Evolutionary conservation across 768 basidiomycete species (phyloP).

Genomic region (Kondoa malvinella): DNA sequence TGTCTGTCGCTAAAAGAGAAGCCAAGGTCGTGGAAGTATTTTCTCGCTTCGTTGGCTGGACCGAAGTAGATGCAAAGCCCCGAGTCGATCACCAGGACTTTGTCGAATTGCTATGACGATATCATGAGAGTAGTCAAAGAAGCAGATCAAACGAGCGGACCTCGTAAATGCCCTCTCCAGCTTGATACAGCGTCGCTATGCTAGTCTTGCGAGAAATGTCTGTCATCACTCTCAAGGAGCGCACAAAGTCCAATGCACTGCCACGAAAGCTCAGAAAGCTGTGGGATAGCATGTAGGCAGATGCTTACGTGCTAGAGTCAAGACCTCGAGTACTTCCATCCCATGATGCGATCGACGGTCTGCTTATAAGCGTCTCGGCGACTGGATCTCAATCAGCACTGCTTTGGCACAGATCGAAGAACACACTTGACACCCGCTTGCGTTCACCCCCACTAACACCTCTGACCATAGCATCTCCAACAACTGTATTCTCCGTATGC

Average conservation of each 20-base stretch:
- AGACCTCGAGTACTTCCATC: constrained; percentile 28
- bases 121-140: too few relatives aligned
- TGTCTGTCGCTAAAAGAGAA: constrained; percentile 32
- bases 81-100: constrained; percentile 31
- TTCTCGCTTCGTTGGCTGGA: constrained; percentile 44
- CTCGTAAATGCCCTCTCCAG: constrained; percentile 36
- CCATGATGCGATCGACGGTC: constrained; percentile 21
- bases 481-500: constrained; percentile 51
- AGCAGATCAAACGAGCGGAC: too few relatives aligned
- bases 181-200: constrained; percentile 34
- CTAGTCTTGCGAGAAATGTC: constrained; percentile 35
- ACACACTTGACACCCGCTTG: neutral
- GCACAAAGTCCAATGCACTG: constrained; percentile 35
- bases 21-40: constrained; percentile 54
- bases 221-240: constrained; percentile 35
- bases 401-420: neutral
- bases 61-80: constrained; percentile 62
- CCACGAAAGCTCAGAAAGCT: constrained; percentile 6
- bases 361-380: constrained; percentile 21
- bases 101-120: constrained; percentile 11
- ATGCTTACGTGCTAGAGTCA: constrained; percentile 19
- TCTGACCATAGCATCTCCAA: constrained; percentile 59
- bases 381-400: neutral
- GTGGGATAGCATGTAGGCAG: constrained; percentile 35
- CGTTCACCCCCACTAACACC: constrained; percentile 31